Conservation (phyloP, 2,329 filamentous ascomycete genomes). For the Rachicladosporium sp. region DNA sequence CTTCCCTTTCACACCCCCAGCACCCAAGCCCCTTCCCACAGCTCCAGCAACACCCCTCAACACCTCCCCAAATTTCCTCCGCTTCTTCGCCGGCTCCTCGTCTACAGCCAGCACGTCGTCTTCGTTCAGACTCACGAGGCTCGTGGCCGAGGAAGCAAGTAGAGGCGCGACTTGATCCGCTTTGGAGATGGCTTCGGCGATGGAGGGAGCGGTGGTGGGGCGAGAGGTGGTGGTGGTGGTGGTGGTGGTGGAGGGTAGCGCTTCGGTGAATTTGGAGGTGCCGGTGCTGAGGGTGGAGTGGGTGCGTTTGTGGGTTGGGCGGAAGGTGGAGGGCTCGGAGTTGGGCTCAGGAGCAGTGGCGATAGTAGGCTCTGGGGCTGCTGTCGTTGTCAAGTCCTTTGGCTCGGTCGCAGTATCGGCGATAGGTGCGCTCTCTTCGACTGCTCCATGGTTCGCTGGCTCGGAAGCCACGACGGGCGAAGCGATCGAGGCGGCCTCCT, state of each 20-base stretch:
- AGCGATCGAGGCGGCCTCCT: not conserved
- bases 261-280: slow-evolving; percentile 7
- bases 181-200: slow-evolving; percentile 1
- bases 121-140: not conserved
- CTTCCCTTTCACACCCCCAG: slow-evolving; percentile 6
- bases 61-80: slow-evolving; percentile 4
- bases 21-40: slow-evolving; percentile 10
- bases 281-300: slow-evolving; percentile 1
- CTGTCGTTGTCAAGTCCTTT: not conserved
- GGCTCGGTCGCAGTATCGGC: no score
- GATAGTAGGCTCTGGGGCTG: slow-evolving; percentile 3
- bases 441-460: not conserved
- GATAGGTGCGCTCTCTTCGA: not conserved
- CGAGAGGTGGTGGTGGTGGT: slow-evolving; percentile 4
- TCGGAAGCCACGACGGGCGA: slow-evolving; percentile 1
- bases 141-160: not conserved
- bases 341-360: not conserved
- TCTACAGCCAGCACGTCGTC: slow-evolving; percentile 1
- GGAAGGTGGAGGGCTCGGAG: not conserved
- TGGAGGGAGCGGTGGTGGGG: slow-evolving; percentile 5
- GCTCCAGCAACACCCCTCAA: slow-evolving; percentile 4
- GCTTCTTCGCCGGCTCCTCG: slow-evolving; percentile 6
- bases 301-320: slow-evolving; percentile 1
- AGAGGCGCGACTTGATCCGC: not conserved
- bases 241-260: slow-evolving; percentile 1